Conservation (phyloP, 2,329 filamentous ascomycete genomes). For the Aspergillus felis region DNA sequence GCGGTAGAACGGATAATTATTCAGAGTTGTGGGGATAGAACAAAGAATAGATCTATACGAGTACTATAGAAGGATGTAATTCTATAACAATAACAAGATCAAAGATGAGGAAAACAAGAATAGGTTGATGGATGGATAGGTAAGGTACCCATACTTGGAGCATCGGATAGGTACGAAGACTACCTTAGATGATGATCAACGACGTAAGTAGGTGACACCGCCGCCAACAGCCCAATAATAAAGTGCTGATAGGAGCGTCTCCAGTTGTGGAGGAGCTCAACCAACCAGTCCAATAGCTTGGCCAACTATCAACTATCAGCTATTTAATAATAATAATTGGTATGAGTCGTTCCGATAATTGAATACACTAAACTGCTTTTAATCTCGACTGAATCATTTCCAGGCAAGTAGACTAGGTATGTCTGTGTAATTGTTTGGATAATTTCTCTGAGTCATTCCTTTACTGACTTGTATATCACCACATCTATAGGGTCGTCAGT, state of each 20-base stretch:
- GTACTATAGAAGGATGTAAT: not conserved
- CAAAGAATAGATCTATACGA: not conserved
- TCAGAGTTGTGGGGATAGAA: not conserved
- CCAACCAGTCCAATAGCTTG: not conserved
- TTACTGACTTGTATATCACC: not conserved
- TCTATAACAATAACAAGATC: not conserved
- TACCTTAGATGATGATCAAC: not conserved
- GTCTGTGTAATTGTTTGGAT: not conserved
- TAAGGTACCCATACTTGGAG: not conserved
- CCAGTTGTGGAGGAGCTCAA: not conserved
- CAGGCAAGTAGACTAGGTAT: not conserved
- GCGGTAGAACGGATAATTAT: not conserved
- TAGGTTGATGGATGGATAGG: not conserved
- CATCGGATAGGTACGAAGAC: too few relatives aligned
- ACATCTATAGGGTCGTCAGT: not conserved
- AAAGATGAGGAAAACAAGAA: not conserved
- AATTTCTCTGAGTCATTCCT: not conserved
- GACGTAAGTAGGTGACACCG: not conserved
- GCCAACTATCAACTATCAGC: not conserved
- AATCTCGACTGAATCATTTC: not conserved
- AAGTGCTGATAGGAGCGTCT: too few relatives aligned
- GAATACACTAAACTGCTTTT: not conserved
- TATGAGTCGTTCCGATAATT: not conserved
- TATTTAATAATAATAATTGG: too few relatives aligned
- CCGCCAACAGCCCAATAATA: not conserved